Evolutionary conservation across 2,329 filamentous ascomycete genomes (phyloP), one percentile per base, ranked within the genome.

Genomic region (Colletotrichum tropicicola): DNA sequence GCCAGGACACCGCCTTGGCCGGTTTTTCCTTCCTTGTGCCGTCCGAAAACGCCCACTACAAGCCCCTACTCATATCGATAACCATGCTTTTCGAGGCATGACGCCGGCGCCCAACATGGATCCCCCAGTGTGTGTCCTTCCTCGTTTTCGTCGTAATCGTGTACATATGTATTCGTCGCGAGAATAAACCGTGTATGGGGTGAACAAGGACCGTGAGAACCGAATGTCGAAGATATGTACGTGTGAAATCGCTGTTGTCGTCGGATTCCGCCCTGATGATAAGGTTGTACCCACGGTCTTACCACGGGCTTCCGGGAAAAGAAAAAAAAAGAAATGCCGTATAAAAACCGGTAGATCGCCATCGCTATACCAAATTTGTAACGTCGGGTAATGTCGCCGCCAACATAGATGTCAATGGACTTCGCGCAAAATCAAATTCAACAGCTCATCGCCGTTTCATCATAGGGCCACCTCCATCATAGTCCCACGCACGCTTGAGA

Each of bases 401-500:
- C 10, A 32, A 17, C 41, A 27, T n/a, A 9, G 19, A 47, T 23
- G 49, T 44, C 23, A 41, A 32, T 35, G 17, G 37, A 13, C 21
- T 47, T 61, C 48, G 32, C 43, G 23, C 27, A 39, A 49, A 12
- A 47, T 37, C 57, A 55, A 32, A 37, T 30, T 28, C 9, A 61
- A 35, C 45, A 28, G 19, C 48, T 65, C 57, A 69, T 63, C 62
- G 58, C 28, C 68, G 65, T 54, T 72, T 75, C 65, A 66, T 68
- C 60, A 73, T 68, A 27, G 75, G 69, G 51, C 71, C 70, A 23
- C 71, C 70, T 21, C 68, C 71, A 58, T 86, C 84, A 69, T 84
- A 87, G 68, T 89, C 87, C 88, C 88, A 90, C 47, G 80, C 74
- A 51, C 88, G 80, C 75, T 91, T 91, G 49, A 90, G 74, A 4